phyloP scores from a whole-genome alignment of 2,329 filamentous ascomycete species.

The Hymenoscyphus occultus region DNA sequence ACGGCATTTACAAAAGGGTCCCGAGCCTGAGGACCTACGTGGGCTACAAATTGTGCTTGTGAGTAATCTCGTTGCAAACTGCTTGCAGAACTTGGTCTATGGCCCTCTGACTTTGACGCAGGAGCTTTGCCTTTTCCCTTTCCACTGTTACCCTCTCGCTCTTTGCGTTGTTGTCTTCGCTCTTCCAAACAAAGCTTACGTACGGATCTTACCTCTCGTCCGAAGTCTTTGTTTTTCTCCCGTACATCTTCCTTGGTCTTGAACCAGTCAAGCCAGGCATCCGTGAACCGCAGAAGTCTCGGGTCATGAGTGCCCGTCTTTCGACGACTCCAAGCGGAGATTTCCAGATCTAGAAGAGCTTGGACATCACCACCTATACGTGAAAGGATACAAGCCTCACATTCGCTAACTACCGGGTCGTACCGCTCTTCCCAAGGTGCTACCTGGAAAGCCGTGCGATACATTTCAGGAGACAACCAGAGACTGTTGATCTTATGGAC shows the following conservation, averaged over 20 bases:
- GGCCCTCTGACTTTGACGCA: not conserved
- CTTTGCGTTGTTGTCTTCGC: not conserved
- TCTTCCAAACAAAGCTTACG: not conserved
- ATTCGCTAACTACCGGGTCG: slow-evolving; percentile 38
- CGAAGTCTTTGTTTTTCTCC: not conserved
- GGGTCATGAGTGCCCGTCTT: not conserved
- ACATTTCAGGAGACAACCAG: slow-evolving; percentile 39
- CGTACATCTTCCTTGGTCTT: not conserved
- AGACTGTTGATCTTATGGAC: slow-evolving; percentile 22
- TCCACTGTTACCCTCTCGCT: not conserved
- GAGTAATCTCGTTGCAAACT: not conserved
- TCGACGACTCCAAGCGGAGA: slow-evolving; percentile 39
- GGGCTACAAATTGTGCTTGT: not conserved
- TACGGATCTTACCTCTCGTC: slow-evolving; percentile 6
- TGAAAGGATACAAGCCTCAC: slow-evolving; percentile 52
- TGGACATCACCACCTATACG: slow-evolving; percentile 44
- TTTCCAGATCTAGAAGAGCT: slow-evolving; percentile 45
- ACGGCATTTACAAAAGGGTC: no score
- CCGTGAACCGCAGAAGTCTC: not conserved
- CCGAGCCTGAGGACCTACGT: not conserved
- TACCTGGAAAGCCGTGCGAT: slow-evolving; percentile 36
- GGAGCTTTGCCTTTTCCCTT: not conserved
- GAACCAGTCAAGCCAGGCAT: not conserved
- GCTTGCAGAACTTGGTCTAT: not conserved
- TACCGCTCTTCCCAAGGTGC: slow-evolving; percentile 32